These are phyloP conservation scores for Paramecium primaurelia DNA, from an alignment of 73 alveolate genomes.

Conservation along the genomic window DNA sequence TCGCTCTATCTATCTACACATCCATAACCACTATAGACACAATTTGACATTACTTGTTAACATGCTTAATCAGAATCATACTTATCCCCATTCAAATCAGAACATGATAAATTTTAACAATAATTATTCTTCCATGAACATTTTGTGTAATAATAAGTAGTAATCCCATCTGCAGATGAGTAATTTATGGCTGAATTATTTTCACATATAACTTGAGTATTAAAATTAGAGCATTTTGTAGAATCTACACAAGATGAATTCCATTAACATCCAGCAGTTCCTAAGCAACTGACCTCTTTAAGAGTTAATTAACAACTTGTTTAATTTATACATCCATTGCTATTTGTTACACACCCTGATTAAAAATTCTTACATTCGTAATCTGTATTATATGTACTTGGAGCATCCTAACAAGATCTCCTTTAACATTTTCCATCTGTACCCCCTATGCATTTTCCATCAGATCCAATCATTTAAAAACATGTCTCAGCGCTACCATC, in stretches of 20 bases:
- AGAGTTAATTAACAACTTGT: neutral
- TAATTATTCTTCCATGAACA: neutral
- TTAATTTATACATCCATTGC: neutral
- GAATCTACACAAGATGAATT: neutral
- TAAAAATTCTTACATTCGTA: neutral
- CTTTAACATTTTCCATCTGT: neutral
- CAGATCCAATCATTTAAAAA: neutral
- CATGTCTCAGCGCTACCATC: neutral
- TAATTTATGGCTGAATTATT: neutral
- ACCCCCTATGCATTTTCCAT: neutral
- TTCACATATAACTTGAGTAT: neutral
- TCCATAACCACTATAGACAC: neutral
- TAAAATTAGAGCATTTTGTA: neutral
- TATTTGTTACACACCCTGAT: neutral
- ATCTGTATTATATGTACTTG: neutral
- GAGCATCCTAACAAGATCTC: slow-evolving; percentile 26
- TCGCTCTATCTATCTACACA: neutral
- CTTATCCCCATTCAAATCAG: neutral
- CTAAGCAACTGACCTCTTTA: neutral
- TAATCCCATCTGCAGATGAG: neutral
- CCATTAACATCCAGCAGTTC: neutral
- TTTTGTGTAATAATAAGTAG: neutral
- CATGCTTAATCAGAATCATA: neutral
- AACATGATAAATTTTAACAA: neutral
- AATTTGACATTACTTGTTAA: neutral